Conservation (phyloP, 164 flowering plant genomes). For the Platanus orientalis region DNA sequence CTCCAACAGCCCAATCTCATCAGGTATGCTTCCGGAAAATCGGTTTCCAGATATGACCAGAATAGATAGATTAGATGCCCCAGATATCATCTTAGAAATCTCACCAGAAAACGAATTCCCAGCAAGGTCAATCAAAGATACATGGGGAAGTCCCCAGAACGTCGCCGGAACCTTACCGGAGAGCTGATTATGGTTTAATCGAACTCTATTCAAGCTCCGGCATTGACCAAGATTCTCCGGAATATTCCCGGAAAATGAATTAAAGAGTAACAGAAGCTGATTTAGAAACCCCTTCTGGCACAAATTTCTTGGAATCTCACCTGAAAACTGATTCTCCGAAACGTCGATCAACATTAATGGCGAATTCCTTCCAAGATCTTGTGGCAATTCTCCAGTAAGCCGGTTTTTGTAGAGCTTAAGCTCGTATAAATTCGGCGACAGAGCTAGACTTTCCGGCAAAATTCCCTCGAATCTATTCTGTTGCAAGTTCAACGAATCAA, state of each 20-base stretch:
- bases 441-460: conserved; percentile 42
- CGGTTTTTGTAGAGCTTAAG: conserved; percentile 48
- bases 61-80: conserved; percentile 38
- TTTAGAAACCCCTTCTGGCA: conserved; percentile 43
- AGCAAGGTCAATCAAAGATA: conserved; percentile 46
- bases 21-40: conserved; percentile 50
- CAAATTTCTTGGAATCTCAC: conserved; percentile 41
- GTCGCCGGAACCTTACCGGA: conserved; percentile 59
- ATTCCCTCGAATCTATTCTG: conserved; percentile 48
- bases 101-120: conserved; percentile 45
- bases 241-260: conserved; percentile 51
- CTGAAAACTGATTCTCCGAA: conserved; percentile 46
- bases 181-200: conserved; percentile 42
- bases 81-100: conserved; percentile 39
- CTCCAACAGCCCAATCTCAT: conserved; percentile 44
- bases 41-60: conserved; percentile 38
- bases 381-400: conserved; percentile 48
- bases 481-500: conserved; percentile 66
- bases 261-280: conserved; percentile 47
- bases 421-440: conserved; percentile 50
- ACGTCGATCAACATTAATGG: conserved; percentile 52
- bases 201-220: conserved; percentile 43
- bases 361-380: conserved; percentile 48
- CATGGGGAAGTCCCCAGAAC: conserved; percentile 65
- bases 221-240: conserved; percentile 44